Base-by-base conservation (phyloP, 83 land plant species). In the Diphasiastrum complanatum region DNA sequence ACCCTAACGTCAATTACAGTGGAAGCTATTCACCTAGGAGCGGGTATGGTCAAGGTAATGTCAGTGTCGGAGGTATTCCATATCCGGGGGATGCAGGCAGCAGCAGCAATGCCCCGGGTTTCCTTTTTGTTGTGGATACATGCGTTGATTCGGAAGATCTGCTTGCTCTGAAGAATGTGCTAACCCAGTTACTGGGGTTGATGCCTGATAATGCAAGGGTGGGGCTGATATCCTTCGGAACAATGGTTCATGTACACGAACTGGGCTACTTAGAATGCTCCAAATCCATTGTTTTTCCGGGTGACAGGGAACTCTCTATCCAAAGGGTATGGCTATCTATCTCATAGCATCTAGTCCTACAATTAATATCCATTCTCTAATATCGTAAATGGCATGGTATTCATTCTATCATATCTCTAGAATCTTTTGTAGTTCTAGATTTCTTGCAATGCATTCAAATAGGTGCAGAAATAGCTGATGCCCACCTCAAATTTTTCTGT, bases 111-210 rank as follows among this genome's bases (percentile, higher is more conserved):
- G 58, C 11, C 5, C 58, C 58, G 6, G 6, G 80, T 30, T 85
- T 85, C 73, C 85, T 95, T 51, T 95, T 95, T 64, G 89, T 95
- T 18, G 78, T 95, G 64, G 99, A 95, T 67, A 63, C 64, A 1
- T 80, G 85, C 49, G 41, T 78, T 34, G 67, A 27, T 31, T 69
- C 67, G 55, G 83, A 74, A 60, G 99, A 86, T 78, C 49, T 95
- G 5, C 37, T 51, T 57, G 83, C 81, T 31, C 45, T 95, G 31
- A 84, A 86, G 75, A 75, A 63, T 30, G 96, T 81, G 73, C 24
- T 93, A 30, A 51, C 69, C 61, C 75, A 65, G 20, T 64, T 79
- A 5, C 33, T 95, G 10, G 65, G 81, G 12, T 64, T 65, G 58
- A 36, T 95, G 61, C 97, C 99, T 27, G 99, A 89, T 68, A 75